phyloP scores from a whole-genome alignment of 176 grass and related monocot genomes.

The Aegilops longissima region DNA sequence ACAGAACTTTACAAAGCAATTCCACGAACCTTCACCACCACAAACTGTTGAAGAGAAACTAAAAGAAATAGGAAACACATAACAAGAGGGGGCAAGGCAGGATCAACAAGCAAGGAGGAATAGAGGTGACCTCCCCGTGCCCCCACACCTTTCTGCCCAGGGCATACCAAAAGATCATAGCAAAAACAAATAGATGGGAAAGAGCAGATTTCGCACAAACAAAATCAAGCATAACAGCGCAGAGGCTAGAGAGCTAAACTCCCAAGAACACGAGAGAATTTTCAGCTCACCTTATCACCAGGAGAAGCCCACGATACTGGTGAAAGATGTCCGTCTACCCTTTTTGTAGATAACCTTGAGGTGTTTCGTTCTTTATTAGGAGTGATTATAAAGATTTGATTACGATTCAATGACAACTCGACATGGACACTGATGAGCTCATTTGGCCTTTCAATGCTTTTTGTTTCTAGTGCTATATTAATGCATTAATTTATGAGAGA shows the following conservation, averaged over 20 bases:
- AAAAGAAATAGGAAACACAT: neutral
- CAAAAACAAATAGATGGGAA: neutral
- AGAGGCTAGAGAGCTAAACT: neutral
- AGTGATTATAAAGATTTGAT: conserved; percentile 2
- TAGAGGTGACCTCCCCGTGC: neutral
- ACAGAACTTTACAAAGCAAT: conserved; percentile 13
- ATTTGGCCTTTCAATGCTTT: neutral
- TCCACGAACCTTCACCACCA: neutral
- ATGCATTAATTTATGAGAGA: conserved; percentile 19
- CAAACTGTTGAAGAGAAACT: conserved; percentile 4
- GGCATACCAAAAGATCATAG: neutral
- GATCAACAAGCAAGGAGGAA: conserved; percentile 22
- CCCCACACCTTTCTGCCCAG: conserved; percentile 5
- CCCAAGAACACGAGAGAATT: conserved; percentile 41
- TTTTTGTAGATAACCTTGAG: neutral
- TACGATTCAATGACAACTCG: conserved; percentile 18
- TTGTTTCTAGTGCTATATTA: conserved; percentile 14
- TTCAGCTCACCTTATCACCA: conserved; percentile 43
- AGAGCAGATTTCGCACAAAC: neutral
- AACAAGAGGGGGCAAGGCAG: conserved; percentile 4
- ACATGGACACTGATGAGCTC: neutral
- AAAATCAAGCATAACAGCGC: conserved; percentile 8
- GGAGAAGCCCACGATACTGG: conserved; percentile 21
- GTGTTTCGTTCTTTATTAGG: neutral
- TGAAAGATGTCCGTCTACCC: conserved; percentile 5